Evolutionary conservation across 140 eudicot genomes (phyloP).

Genomic region (Flaveria floridana): DNA sequence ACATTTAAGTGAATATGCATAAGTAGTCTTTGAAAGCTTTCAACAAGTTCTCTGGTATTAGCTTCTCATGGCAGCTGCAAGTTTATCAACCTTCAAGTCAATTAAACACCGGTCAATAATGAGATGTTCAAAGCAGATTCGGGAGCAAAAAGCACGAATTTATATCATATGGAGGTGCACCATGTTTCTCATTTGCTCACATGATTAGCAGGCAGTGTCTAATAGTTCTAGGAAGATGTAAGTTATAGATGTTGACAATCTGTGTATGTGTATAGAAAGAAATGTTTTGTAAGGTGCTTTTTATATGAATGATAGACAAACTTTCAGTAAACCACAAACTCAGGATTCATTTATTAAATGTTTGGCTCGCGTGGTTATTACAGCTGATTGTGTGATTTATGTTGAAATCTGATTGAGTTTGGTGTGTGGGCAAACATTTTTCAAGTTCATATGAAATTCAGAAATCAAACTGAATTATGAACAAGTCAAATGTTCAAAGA

Average conservation of each 20-base stretch:
- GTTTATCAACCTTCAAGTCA: conserved; percentile 38
- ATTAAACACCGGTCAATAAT: conserved; percentile 43
- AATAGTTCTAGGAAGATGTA: conserved; percentile 32
- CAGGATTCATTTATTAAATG: neutral
- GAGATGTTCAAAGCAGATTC: conserved; percentile 63
- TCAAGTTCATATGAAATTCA: conserved; percentile 3
- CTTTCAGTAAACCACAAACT: conserved; percentile 15
- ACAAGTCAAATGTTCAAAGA: neutral
- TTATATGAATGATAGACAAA: conserved; percentile 24
- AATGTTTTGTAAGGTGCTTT: conserved; percentile 25
- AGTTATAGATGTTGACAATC: conserved; percentile 22
- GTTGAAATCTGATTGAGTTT: neutral
- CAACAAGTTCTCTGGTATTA: conserved; percentile 27
- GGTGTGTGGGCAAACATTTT: neutral
- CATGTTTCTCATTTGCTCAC: conserved; percentile 66
- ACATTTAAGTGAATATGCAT: conserved; percentile 16
- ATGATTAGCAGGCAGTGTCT: conserved; percentile 42
- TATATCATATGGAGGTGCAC: conserved; percentile 86
- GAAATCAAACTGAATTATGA: conserved; percentile 1
- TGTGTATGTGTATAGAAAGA: conserved; percentile 32
- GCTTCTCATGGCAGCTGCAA: conserved; percentile 35
- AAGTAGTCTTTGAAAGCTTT: conserved; percentile 20
- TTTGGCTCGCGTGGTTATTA: neutral
- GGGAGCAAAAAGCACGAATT: conserved; percentile 60
- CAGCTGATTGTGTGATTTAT: neutral